Evolutionary conservation across 495 filamentous ascomycete genomes (phyloP), one percentile per base, ranked within the genome.

Genomic region (Penicillium longicatenatum): DNA sequence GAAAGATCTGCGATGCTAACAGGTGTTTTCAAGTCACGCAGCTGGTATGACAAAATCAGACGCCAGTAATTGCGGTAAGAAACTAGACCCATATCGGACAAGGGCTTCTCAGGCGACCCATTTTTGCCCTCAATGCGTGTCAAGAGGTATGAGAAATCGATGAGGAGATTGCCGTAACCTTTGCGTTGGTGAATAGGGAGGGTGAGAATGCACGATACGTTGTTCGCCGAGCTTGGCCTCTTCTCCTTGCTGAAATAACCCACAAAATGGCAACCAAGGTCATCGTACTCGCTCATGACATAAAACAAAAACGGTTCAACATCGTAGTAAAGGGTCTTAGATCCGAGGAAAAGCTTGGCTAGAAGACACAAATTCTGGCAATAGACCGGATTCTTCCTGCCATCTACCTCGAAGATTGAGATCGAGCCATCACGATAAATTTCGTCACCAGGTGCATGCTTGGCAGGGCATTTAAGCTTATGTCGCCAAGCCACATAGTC

Each of bases 211-310:
- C 94, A 98, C 29, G 92, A 96, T 20, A 98, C 94, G 62, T 98
- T 98, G 68, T 98, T 97, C 58, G 90, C 89, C 44, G 90, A 93
- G 69, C 90, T 93, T 4, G 89, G 89, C n/a, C 94, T 84, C 75
- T 98, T 98, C 70, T 98, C 94, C 76, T 98, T 98, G 54, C 95
- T 98, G 67, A 98, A 98, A 69, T 98, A 98, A 17, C 94, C 94
- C 43, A 98, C 95, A 65, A 98, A 97, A 70, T 98, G 94, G 67
- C 92, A 97, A 19, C 94, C 94, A 35, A 89, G 75, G 33, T 96
- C 91, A 63, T 98, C 92, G 62, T 87, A 93, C 69, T 98, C 94
- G 50, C 92, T 96, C 82, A 98, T 93, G 46, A 98, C 92, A 72
- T 98, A 98, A 79, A 98, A 98, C 17, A 98, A 76, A 68, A 98